Evolutionary conservation across 257 asterid genomes (phyloP).

Genomic region (Solanum appendiculatum): DNA sequence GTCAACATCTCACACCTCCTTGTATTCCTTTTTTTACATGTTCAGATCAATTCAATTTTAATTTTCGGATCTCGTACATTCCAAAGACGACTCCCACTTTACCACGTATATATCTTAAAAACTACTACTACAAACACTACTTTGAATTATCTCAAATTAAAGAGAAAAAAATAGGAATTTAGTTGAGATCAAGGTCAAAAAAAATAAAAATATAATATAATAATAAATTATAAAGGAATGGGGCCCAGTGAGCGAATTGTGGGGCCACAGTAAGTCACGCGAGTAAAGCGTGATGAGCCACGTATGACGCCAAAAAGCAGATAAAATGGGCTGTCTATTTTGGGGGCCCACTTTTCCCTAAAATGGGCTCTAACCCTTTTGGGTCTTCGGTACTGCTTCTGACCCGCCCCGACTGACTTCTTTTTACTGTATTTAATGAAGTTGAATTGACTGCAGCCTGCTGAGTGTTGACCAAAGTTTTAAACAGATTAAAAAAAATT

Average conservation of each 20-base stretch:
- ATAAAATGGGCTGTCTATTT: not conserved
- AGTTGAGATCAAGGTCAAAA: no score
- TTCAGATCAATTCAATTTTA: no score
- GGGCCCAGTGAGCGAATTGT: not conserved
- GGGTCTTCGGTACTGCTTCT: not conserved
- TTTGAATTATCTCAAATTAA: not conserved
- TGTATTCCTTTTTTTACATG: not conserved
- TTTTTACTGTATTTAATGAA: not conserved
- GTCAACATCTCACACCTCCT: not conserved
- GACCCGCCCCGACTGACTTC: not conserved
- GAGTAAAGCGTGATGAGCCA: slow-evolving; percentile 9
- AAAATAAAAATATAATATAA: no score
- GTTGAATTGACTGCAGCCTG: not conserved
- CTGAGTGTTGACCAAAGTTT: not conserved
- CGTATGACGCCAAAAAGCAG: slow-evolving; percentile 5
- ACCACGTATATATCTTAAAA: not conserved
- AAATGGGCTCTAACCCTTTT: not conserved
- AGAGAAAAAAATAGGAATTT: not conserved
- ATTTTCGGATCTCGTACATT: no score
- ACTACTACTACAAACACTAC: no score
- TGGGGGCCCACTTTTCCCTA: not conserved
- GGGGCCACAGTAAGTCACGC: slow-evolving; percentile 26
- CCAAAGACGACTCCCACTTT: not conserved
- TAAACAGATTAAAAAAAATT: no score
- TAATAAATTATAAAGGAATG: no score